These are phyloP conservation scores for Bothriochloa decipiens DNA, from an alignment of 176 grass and related monocot species.

Conservation along the genomic window DNA sequence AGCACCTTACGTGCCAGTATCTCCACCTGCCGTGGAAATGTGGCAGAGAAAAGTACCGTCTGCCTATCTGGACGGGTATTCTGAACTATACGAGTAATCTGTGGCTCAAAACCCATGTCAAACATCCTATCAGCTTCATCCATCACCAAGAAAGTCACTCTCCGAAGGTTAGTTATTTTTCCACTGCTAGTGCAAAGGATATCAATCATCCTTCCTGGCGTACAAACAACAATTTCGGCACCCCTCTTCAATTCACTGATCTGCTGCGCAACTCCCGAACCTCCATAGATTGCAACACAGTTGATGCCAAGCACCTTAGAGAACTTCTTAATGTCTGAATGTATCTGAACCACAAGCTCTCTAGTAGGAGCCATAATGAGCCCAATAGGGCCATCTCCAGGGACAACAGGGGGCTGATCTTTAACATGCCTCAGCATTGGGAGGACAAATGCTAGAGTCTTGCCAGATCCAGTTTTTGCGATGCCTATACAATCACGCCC, in stretches of 20 bases:
- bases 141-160: constrained; percentile 93
- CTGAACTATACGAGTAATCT: constrained; percentile 88
- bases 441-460: constrained; percentile 95
- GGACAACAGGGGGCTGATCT: constrained; percentile 77
- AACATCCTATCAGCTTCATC: constrained; percentile 99
- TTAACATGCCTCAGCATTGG: constrained; percentile 98
- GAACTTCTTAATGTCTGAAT: constrained; percentile 93
- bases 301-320: constrained; percentile 85
- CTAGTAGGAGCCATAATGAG: constrained; percentile 97
- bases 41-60: constrained; percentile 94
- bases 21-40: constrained; percentile 94
- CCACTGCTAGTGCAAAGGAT: constrained; percentile 91
- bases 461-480: constrained; percentile 96
- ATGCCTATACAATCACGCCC: constrained; percentile 96
- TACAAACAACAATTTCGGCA: constrained; percentile 93
- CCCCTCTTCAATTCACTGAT: constrained; percentile 96
- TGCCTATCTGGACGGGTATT: constrained; percentile 88
- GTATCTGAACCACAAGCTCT: constrained; percentile 94
- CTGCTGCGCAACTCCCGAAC: constrained; percentile 95
- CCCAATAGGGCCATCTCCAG: constrained; percentile 91
- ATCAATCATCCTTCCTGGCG: constrained; percentile 95
- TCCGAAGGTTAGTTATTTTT: constrained; percentile 94
- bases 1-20: constrained; percentile 86
- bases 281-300: constrained; percentile 91
- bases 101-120: constrained; percentile 98